Conservation (phyloP, 2,329 filamentous ascomycete genomes). For the Monilinia fructicola region DNA sequence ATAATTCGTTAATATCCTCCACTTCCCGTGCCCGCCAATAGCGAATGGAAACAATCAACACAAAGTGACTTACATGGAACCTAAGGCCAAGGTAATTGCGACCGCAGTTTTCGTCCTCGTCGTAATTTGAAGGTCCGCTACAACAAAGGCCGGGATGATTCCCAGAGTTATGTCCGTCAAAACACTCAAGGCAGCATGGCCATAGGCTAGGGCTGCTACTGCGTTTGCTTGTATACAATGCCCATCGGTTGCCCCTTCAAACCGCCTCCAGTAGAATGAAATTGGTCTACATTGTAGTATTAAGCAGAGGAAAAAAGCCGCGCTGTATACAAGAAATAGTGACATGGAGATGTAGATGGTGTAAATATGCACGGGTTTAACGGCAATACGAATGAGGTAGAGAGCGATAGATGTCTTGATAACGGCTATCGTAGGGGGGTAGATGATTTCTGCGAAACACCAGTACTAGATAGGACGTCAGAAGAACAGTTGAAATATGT, state of each 20-base stretch:
- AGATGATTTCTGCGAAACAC: slow-evolving; percentile 41
- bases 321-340: slow-evolving; percentile 41
- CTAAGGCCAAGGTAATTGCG: slow-evolving; percentile 38
- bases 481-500: neutral
- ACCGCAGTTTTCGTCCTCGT: slow-evolving; percentile 43
- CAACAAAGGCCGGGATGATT: slow-evolving; percentile 44
- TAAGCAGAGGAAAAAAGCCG: slow-evolving; percentile 2
- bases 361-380: slow-evolving; percentile 14
- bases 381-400: slow-evolving; percentile 21
- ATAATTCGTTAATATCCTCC: slow-evolving; percentile 10
- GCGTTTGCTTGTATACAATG: slow-evolving; percentile 37
- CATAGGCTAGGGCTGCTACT: slow-evolving; percentile 41
- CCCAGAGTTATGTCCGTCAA: slow-evolving; percentile 44
- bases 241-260: slow-evolving; percentile 34
- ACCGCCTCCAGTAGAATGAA: slow-evolving; percentile 42
- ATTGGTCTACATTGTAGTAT: slow-evolving; percentile 36
- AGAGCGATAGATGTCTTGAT: slow-evolving; percentile 20
- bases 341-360: slow-evolving; percentile 9
- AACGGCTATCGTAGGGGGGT: slow-evolving; percentile 46
- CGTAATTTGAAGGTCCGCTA: slow-evolving; percentile 45
- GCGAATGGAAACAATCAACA: neutral
- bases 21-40: neutral
- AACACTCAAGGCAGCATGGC: slow-evolving; percentile 43
- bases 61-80: slow-evolving; percentile 42
- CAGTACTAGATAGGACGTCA: slow-evolving; percentile 28